These are phyloP conservation scores for Rubroshorea leprosula DNA, from an alignment of 345 rosid species.

Conservation along the genomic window DNA sequence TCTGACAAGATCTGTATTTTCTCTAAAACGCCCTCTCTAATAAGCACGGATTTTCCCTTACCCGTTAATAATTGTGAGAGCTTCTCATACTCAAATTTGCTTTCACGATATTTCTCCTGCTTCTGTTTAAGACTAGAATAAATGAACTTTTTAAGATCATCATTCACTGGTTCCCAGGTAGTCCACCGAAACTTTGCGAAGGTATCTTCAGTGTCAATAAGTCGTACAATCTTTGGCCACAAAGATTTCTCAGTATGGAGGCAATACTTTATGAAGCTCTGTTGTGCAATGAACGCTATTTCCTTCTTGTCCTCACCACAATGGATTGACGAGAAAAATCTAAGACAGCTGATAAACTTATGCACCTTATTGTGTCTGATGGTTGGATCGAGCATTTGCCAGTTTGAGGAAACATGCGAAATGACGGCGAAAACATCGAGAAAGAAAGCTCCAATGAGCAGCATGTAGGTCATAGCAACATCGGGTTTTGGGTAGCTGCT, in stretches of 20 bases:
- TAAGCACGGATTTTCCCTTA: too few species aligned
- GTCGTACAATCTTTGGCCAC: neutral
- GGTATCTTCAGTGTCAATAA: neutral
- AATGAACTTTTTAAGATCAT: conserved; percentile 2
- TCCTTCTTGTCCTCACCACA: conserved; percentile 1
- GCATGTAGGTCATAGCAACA: conserved; percentile 9
- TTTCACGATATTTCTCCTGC: neutral
- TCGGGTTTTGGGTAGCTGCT: neutral
- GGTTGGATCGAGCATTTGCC: conserved; percentile 7
- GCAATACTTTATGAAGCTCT: conserved; percentile 14
- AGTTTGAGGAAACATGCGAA: conserved; percentile 6
- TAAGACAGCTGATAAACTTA: neutral
- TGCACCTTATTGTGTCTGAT: neutral
- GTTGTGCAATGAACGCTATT: conserved; percentile 15
- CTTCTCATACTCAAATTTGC: neutral
- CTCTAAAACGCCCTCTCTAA: neutral
- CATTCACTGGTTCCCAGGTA: conserved; percentile 1
- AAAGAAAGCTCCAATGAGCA: conserved; percentile 18
- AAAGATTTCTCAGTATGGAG: neutral
- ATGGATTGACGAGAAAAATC: neutral
- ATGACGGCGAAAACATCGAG: conserved; percentile 17
- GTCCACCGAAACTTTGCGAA: neutral
- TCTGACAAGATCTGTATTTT: neutral
- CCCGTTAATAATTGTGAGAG: too few species aligned
- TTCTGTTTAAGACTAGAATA: neutral